A percentile compares a stretch with the other conserved stretches of the same genome.
These are phyloP conservation scores for Prunella vulgaris DNA, from an alignment of 257 asterid genomes.

Conservation along the genomic window DNA sequence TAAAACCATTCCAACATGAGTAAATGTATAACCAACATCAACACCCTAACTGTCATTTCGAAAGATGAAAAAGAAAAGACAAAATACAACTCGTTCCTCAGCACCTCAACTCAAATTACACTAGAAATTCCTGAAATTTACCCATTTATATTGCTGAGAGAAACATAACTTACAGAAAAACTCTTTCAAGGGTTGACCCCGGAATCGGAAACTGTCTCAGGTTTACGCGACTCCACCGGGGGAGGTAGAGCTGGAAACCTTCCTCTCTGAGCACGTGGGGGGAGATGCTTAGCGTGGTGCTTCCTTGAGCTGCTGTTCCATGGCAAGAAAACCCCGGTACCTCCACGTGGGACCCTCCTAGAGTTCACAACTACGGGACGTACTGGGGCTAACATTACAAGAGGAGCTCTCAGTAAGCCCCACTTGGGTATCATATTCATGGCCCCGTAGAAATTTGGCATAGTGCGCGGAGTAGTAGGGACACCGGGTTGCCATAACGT, in stretches of 20 bases:
- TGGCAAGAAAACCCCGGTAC: constrained; percentile 93
- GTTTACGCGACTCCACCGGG: constrained; percentile 37
- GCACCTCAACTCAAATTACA: constrained; percentile 30
- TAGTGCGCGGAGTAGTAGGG: constrained; percentile 39
- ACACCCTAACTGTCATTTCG: constrained; percentile 20
- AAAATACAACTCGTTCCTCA: constrained; percentile 24
- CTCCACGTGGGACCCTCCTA: constrained; percentile 60
- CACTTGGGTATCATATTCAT: constrained; percentile 62
- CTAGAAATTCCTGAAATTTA: constrained; percentile 8
- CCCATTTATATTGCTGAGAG: not conserved
- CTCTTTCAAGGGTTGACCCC: constrained; percentile 28
- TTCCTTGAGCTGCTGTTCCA: constrained; percentile 61
- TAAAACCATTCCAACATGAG: constrained; percentile 22
- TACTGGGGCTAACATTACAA: constrained; percentile 68
- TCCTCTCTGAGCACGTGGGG: constrained; percentile 84
- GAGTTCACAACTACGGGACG: constrained; percentile 53
- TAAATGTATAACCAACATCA: constrained; percentile 21
- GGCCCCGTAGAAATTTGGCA: constrained; percentile 38
- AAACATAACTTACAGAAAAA: constrained; percentile 26
- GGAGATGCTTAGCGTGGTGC: constrained; percentile 67
- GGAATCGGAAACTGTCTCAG: constrained; percentile 34
- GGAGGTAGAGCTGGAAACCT: constrained; percentile 60
- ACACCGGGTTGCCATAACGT: constrained; percentile 76
- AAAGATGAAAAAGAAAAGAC: not conserved
- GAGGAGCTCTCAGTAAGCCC: constrained; percentile 62